These are phyloP conservation scores for Suillus fuscotomentosus DNA, from an alignment of 768 basidiomycete genomes.

Conservation along the genomic window DNA sequence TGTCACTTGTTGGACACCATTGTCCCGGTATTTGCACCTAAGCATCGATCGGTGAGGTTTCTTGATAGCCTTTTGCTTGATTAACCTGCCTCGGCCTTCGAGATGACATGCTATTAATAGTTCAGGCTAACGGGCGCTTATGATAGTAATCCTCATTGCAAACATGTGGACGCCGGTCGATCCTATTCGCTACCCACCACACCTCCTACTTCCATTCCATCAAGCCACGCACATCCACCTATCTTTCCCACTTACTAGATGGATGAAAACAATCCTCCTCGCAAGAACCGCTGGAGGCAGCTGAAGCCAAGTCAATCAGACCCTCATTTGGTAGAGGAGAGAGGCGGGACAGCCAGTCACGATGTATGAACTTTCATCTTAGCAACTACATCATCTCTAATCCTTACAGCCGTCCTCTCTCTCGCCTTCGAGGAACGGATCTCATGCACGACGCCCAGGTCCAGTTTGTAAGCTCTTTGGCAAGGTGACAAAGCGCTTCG, in stretches of 20 bases:
- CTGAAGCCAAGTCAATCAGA: not conserved
- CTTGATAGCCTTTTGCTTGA: no score
- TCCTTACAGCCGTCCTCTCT: not conserved
- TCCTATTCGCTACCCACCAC: no score
- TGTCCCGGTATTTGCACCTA: no score
- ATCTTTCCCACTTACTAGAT: not conserved
- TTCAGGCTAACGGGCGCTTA: no score
- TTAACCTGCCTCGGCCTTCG: no score
- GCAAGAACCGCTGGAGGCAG: not conserved
- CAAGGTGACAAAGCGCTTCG: not conserved
- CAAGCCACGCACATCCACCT: not conserved
- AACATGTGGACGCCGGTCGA: no score
- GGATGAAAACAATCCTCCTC: not conserved
- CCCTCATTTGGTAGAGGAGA: not conserved
- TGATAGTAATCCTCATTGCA: no score
- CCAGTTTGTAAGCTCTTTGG: not conserved
- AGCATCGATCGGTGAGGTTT: no score
- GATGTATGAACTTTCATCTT: not conserved
- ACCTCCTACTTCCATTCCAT: not conserved
- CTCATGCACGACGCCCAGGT: not conserved
- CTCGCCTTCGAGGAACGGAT: not conserved
- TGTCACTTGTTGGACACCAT: no score
- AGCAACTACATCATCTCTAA: not conserved
- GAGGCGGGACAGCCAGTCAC: not conserved
- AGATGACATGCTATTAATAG: no score